Conservation (phyloP, 139 green algal genomes). For the Astrephomene gubernaculifera region DNA sequence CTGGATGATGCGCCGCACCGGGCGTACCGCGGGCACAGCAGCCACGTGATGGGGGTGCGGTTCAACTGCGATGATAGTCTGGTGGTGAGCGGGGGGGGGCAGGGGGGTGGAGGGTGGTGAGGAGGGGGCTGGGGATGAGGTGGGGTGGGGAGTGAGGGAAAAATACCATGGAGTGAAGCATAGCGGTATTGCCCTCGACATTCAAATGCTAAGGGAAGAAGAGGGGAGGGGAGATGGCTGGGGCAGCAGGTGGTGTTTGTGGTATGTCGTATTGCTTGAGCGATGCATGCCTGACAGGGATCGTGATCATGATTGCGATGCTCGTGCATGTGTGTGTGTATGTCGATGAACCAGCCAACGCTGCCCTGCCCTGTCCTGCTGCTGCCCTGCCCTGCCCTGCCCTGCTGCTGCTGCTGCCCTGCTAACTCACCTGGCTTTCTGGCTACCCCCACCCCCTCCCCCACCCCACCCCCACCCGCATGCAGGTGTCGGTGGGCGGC, state of each 20-base stretch:
- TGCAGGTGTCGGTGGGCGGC: constrained; percentile 58
- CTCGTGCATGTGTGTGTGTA: too few relatives aligned
- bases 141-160: background rate
- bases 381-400: background rate
- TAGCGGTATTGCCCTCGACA: too few relatives aligned
- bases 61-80: constrained; percentile 61
- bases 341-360: too few relatives aligned
- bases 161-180: too few relatives aligned
- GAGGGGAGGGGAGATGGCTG: too few relatives aligned
- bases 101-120: background rate
- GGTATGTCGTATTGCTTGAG: too few relatives aligned
- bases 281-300: too few relatives aligned
- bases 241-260: too few relatives aligned
- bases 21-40: constrained; percentile 75
- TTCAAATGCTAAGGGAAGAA: too few relatives aligned
- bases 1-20: constrained; percentile 74
- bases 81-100: background rate
- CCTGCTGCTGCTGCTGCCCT: background rate
- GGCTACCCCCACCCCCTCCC: background rate
- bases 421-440: background rate
- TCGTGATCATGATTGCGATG: too few relatives aligned
- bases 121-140: background rate
- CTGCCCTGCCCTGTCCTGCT: background rate
- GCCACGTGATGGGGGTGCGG: constrained; percentile 76
- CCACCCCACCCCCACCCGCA: too few relatives aligned